These are phyloP conservation scores for Solanum paucissectum DNA, from an alignment of 257 asterid species.

Conservation along the genomic window DNA sequence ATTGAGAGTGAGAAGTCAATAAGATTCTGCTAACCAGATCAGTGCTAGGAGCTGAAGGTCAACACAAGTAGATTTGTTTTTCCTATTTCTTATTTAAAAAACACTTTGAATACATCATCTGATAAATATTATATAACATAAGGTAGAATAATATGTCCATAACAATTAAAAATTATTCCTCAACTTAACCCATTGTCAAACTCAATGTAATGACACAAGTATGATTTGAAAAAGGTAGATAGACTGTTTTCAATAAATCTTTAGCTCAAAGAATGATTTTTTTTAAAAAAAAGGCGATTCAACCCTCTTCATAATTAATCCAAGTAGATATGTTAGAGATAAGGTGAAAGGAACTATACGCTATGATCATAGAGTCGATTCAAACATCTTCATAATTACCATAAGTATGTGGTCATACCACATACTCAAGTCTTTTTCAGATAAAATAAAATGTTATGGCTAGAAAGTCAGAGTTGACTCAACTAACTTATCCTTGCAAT, in stretches of 20 bases:
- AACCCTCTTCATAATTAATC: not conserved
- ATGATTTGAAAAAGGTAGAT: fast-evolving
- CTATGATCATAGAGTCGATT: not conserved
- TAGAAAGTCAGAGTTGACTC: not conserved
- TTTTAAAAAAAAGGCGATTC: not conserved
- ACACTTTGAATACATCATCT: not conserved
- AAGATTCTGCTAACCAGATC: slow-evolving; percentile 31
- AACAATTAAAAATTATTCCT: not conserved
- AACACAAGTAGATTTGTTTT: slow-evolving; percentile 7
- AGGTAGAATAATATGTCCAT: not conserved
- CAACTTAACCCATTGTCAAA: not conserved
- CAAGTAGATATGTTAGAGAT: not conserved
- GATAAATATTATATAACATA: not conserved
- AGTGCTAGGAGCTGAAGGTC: slow-evolving; percentile 25
- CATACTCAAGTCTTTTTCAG: not conserved
- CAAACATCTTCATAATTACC: not conserved
- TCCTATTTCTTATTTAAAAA: not conserved
- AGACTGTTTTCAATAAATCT: fast-evolving
- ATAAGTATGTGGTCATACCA: not conserved
- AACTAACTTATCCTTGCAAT: not conserved
- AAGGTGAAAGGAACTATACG: not conserved
- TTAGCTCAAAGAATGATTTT: not conserved
- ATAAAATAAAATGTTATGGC: not conserved
- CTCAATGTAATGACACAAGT: not conserved
- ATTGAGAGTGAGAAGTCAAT: slow-evolving; percentile 30